Percentiles rank a stretch among this genome's conserved stretches.
These are phyloP conservation scores for Craterostigma plantagineum DNA, from an alignment of 257 asterid genomes.

Conservation along the genomic window DNA sequence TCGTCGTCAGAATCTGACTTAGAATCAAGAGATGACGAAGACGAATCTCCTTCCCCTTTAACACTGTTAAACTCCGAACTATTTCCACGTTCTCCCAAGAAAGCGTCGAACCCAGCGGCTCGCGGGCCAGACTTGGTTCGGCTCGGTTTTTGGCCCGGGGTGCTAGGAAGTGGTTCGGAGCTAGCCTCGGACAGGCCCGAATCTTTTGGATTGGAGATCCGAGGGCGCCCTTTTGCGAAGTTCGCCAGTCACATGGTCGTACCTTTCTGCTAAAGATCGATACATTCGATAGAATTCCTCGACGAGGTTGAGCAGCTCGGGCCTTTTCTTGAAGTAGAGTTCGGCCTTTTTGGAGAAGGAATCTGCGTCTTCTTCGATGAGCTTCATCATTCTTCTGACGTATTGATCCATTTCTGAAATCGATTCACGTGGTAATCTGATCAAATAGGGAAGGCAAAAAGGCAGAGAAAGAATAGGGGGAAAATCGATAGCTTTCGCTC, in stretches of 20 bases:
- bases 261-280: conserved; percentile 51
- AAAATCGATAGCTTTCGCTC: background rate
- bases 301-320: conserved; percentile 39
- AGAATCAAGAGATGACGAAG: conserved; percentile 55
- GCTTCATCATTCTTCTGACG: conserved; percentile 48
- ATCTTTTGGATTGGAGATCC: conserved; percentile 81
- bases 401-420: conserved; percentile 66
- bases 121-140: conserved; percentile 57
- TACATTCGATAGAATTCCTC: conserved; percentile 56
- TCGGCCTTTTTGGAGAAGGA: conserved; percentile 69
- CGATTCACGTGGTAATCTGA: background rate
- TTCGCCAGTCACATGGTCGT: conserved; percentile 54
- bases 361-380: conserved; percentile 69
- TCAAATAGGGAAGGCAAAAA: background rate
- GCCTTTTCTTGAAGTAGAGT: conserved; percentile 53
- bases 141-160: conserved; percentile 26
- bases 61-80: conserved; percentile 27
- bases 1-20: conserved; percentile 82
- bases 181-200: conserved; percentile 63
- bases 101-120: conserved; percentile 75
- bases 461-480: no score
- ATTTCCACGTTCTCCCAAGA: conserved; percentile 38
- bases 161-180: conserved; percentile 45
- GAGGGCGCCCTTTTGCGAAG: conserved; percentile 44
- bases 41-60: conserved; percentile 64